These are phyloP conservation scores for Ramaria rubella DNA, from an alignment of 768 basidiomycete genomes.

Conservation along the genomic window DNA sequence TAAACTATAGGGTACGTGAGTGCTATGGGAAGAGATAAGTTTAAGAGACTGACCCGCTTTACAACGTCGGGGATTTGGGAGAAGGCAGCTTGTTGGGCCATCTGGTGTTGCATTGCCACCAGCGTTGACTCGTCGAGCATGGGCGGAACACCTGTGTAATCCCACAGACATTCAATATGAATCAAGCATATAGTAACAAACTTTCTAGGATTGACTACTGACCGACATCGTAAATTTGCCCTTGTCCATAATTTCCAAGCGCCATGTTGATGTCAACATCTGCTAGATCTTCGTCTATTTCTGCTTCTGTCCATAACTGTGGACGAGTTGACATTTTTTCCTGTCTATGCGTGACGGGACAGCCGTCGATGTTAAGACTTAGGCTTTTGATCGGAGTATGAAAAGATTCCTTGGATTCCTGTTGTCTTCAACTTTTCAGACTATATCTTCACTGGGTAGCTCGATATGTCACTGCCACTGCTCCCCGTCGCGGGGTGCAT, in stretches of 20 bases:
- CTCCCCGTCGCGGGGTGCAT: too few relatives aligned
- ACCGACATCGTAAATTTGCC: conserved; percentile 62
- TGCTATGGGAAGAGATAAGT: background rate
- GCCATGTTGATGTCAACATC: conserved; percentile 67
- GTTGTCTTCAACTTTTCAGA: too few relatives aligned
- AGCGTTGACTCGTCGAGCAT: conserved; percentile 67
- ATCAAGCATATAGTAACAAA: conserved; percentile 3
- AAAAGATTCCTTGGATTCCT: too few relatives aligned
- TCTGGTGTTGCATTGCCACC: conserved; percentile 72
- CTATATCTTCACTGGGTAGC: too few relatives aligned
- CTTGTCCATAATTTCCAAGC: conserved; percentile 61
- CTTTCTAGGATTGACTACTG: conserved; percentile 12
- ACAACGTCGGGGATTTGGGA: conserved; percentile 83
- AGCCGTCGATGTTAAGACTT: too few relatives aligned
- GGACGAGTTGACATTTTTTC: conserved; percentile 42
- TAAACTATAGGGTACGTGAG: conserved; percentile 52
- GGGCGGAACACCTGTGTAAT: conserved; percentile 24
- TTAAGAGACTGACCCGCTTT: conserved; percentile 57
- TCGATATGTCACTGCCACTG: too few relatives aligned
- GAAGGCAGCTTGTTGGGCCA: conserved; percentile 78
- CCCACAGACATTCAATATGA: background rate
- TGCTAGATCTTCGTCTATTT: conserved; percentile 68
- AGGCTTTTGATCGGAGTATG: too few relatives aligned
- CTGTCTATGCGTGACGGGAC: too few relatives aligned
- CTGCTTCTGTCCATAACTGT: conserved; percentile 70